Percentiles rank a stretch among this genome's conserved stretches.
Conservation (phyloP, 2,329 filamentous ascomycete species). For the Achaetomium macrosporum region DNA sequence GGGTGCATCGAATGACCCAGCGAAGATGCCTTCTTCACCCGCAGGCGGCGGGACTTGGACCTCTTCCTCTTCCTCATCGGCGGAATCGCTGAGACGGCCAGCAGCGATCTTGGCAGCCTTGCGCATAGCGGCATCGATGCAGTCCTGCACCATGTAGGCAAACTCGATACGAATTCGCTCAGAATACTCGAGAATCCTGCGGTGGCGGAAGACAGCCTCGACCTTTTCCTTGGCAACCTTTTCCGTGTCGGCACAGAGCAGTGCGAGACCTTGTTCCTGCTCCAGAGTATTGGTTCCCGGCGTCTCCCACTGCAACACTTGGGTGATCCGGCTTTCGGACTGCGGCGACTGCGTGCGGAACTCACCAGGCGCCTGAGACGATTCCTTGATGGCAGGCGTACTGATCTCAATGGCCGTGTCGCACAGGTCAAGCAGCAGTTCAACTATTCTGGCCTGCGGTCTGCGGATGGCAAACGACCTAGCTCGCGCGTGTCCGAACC, state of each 20-base stretch:
- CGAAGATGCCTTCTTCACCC: constrained; percentile 50
- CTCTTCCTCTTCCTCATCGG: constrained; percentile 52
- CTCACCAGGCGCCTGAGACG: constrained; percentile 62
- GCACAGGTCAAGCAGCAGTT: constrained; percentile 88
- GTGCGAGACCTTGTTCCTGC: constrained; percentile 81
- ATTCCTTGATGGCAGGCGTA: constrained; percentile 86
- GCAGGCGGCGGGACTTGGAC: constrained; percentile 35
- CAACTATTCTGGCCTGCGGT: constrained; percentile 87
- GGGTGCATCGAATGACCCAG: constrained; percentile 52
- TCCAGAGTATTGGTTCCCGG: constrained; percentile 86
- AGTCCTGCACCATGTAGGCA: constrained; percentile 86
- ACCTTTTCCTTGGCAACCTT: constrained; percentile 80
- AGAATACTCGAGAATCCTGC: constrained; percentile 89
- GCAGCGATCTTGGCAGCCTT: constrained; percentile 86
- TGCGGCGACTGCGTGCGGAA: constrained; percentile 91
- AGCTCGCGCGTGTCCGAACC: constrained; percentile 71
- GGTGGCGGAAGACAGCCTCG: constrained; percentile 85
- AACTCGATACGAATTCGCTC: constrained; percentile 95
- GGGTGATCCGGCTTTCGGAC: constrained; percentile 88
- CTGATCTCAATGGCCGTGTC: constrained; percentile 95
- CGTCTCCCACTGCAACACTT: constrained; percentile 95
- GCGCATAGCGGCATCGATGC: constrained; percentile 83
- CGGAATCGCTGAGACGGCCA: constrained; percentile 76
- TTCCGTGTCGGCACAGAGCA: constrained; percentile 87
- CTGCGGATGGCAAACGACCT: constrained; percentile 87